Percentiles rank a stretch among this genome's conserved stretches.
Evolutionary conservation across 495 filamentous ascomycete genomes (phyloP).

Genomic region (Parachaetomium inaequale): DNA sequence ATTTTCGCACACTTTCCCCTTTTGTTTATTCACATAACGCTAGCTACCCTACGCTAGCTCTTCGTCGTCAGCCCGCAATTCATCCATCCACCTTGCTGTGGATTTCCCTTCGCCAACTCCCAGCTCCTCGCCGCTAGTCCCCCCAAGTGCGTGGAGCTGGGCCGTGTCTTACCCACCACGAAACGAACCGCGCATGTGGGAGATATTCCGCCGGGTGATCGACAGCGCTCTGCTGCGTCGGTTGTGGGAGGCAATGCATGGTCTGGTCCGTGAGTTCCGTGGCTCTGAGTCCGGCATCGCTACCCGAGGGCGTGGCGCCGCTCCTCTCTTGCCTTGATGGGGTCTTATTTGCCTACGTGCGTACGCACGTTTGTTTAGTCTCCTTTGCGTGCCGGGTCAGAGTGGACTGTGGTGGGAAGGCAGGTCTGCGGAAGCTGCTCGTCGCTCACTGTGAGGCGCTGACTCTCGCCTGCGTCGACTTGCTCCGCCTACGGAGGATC

Average conservation of each 20-base stretch:
- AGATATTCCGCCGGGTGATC: conserved; percentile 11
- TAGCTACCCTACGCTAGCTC: neutral
- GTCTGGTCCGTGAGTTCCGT: neutral
- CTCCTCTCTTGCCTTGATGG: neutral
- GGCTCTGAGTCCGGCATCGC: neutral
- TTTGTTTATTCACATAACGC: neutral
- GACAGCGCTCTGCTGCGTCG: conserved; percentile 1
- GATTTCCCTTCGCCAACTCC: neutral
- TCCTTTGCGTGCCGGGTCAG: neutral
- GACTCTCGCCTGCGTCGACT: neutral
- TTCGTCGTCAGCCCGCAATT: no score
- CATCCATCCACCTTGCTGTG: neutral
- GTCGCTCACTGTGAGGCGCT: neutral
- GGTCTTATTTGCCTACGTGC: neutral
- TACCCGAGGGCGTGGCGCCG: neutral
- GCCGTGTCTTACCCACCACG: conserved; percentile 4
- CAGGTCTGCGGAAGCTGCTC: neutral
- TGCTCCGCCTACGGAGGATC: neutral
- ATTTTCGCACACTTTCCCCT: neutral
- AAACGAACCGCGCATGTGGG: neutral
- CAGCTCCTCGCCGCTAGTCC: neutral
- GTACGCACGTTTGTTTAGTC: neutral
- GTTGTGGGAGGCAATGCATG: neutral
- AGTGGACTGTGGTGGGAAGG: no score
- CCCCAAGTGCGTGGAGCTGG: neutral